Percentiles rank a stretch among this genome's conserved stretches.
These are phyloP conservation scores for Pseudogymnoascus sp. DNA, from an alignment of 2,329 filamentous ascomycete species.

Conservation along the genomic window DNA sequence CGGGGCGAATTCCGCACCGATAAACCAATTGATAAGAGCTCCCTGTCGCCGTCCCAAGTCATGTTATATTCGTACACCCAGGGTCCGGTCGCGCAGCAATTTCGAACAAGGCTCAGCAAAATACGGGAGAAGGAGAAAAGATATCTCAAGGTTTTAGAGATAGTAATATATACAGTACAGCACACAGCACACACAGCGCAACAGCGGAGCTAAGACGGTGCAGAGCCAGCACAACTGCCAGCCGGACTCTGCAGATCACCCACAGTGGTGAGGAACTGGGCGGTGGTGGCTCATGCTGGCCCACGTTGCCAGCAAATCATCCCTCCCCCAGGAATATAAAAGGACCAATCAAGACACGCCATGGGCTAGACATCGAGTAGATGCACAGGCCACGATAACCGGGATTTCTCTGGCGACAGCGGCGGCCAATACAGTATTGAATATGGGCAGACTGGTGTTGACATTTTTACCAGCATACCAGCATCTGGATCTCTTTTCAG, in stretches of 20 bases:
- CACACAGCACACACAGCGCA: neutral
- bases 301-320: slow-evolving; percentile 11
- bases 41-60: slow-evolving; percentile 2
- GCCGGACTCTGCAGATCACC: slow-evolving; percentile 8
- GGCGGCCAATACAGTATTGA: slow-evolving; percentile 6
- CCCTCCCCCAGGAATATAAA: slow-evolving; percentile 6
- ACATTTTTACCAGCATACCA: neutral
- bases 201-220: slow-evolving; percentile 3
- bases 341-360: slow-evolving; percentile 3
- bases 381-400: slow-evolving; percentile 7
- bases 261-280: slow-evolving; percentile 7
- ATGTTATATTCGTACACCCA: slow-evolving; percentile 5
- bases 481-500: slow-evolving; percentile 5
- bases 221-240: slow-evolving; percentile 9
- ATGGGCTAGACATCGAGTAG: neutral
- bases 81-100: slow-evolving; percentile 3
- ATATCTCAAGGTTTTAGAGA: neutral
- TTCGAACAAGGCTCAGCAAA: slow-evolving; percentile 9
- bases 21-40: slow-evolving; percentile 12
- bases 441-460: neutral
- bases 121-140: slow-evolving; percentile 5
- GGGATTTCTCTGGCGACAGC: slow-evolving; percentile 5
- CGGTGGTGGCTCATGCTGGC: slow-evolving; percentile 8
- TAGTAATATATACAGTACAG: neutral
- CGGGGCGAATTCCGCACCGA: slow-evolving; percentile 11